Evolutionary conservation across 768 basidiomycete genomes (phyloP).

Genomic region (Tricholoma hemisulphureum): DNA sequence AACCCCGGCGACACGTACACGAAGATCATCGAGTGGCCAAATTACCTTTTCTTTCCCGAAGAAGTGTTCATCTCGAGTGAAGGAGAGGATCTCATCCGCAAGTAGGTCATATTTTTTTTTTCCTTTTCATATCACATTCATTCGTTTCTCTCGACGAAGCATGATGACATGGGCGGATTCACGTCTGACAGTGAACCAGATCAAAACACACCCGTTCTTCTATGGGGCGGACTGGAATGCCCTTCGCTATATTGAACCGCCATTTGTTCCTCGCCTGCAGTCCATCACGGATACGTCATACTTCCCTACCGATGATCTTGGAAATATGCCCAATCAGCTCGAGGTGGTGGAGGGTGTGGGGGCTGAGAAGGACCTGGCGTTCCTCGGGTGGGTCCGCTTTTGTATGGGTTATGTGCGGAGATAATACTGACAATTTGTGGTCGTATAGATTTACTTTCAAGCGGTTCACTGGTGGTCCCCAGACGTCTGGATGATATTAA

Average conservation of each 20-base stretch:
- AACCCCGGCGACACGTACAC: conserved; percentile 97
- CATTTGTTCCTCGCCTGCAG: conserved; percentile 90
- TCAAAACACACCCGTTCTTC: conserved; percentile 94
- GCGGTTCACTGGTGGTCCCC: conserved; percentile 50
- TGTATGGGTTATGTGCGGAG: neutral
- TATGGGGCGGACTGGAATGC: conserved; percentile 92
- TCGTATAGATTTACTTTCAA: conserved; percentile 80
- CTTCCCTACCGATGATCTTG: conserved; percentile 94
- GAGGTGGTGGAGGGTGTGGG: conserved; percentile 60
- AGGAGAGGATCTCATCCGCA: conserved; percentile 84
- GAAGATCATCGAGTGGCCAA: conserved; percentile 96
- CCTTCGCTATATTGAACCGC: conserved; percentile 91
- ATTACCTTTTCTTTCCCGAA: conserved; percentile 90
- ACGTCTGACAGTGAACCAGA: conserved; percentile 76
- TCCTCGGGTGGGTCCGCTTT: conserved; percentile 50
- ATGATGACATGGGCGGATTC: conserved; percentile 84
- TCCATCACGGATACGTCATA: conserved; percentile 94
- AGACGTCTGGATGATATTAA: conserved; percentile 16
- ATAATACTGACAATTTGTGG: conserved; percentile 7
- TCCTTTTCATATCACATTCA: conserved; percentile 1
- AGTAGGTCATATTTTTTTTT: conserved; percentile 44
- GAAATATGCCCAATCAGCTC: conserved; percentile 60
- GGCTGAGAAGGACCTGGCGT: conserved; percentile 67
- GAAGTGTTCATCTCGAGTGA: conserved; percentile 93
- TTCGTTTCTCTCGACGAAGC: conserved; percentile 34